Conservation (phyloP, 179 eudicot genomes). For the Silene coronaria region DNA sequence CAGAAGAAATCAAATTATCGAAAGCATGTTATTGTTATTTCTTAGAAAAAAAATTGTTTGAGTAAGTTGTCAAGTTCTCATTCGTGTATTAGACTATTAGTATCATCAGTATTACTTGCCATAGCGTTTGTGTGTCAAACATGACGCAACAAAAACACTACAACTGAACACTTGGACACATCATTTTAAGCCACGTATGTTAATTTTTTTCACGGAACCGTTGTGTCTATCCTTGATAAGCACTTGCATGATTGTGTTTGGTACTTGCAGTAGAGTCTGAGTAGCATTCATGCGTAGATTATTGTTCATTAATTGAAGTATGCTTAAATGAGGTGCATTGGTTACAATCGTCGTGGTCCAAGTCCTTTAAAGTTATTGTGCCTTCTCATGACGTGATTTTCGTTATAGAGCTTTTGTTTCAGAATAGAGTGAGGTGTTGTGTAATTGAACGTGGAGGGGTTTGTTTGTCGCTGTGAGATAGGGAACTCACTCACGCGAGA, state of each 20-base stretch:
- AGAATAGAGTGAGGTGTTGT: not conserved
- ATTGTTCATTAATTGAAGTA: not conserved
- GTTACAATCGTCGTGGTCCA: not conserved
- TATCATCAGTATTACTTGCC: no score
- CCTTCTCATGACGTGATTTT: not conserved
- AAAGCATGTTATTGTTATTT: not conserved
- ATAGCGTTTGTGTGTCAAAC: not conserved
- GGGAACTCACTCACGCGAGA: not conserved
- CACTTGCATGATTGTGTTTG: not conserved
- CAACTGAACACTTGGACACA: not conserved
- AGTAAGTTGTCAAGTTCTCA: not conserved
- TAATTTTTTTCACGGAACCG: not conserved
- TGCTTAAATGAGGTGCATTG: not conserved
- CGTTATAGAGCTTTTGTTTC: not conserved
- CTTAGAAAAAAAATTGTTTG: not conserved
- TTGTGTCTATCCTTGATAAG: not conserved
- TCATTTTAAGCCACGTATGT: not conserved
- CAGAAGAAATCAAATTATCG: not conserved
- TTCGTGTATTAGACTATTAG: no score
- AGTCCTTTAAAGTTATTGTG: not conserved
- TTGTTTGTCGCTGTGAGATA: not conserved
- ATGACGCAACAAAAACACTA: not conserved
- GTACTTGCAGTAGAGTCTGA: not conserved
- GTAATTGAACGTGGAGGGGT: not conserved
- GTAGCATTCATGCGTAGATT: not conserved